Percentiles rank a stretch among this genome's conserved stretches.
These are phyloP conservation scores for Lachancea meyersii DNA, from an alignment of 805 yeast genomes.

Conservation along the genomic window DNA sequence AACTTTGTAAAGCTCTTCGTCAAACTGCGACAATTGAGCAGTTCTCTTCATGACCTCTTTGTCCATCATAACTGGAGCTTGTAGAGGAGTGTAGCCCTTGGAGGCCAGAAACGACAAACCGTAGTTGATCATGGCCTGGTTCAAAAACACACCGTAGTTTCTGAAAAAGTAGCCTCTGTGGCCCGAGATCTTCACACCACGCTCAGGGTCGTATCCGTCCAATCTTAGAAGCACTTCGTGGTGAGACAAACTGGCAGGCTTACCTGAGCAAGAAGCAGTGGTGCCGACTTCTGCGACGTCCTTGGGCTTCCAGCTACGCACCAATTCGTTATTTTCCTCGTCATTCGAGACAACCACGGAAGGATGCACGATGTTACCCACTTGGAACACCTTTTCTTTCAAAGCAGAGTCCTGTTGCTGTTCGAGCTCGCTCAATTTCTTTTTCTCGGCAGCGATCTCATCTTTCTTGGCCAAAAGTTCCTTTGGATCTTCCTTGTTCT, in stretches of 20 bases:
- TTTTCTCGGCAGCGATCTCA: conserved; percentile 61
- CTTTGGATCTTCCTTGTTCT: conserved; percentile 89
- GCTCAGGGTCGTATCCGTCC: conserved; percentile 97
- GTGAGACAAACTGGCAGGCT: conserved; percentile 77
- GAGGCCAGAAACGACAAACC: conserved; percentile 79
- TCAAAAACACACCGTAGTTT: conserved; percentile 91
- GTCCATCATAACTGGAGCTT: conserved; percentile 99
- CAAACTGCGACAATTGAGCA: conserved; percentile 95
- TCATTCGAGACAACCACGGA: conserved; percentile 80
- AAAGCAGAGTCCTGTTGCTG: conserved; percentile 71
- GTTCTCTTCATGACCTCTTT: conserved; percentile 99
- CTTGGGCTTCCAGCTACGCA: conserved; percentile 83
- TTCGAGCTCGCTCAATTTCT: conserved; percentile 58
- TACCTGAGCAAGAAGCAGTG: conserved; percentile 71
- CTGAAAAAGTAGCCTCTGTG: conserved; percentile 98
- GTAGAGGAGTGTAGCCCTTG: conserved; percentile 81
- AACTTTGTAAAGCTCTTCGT: conserved; percentile 96
- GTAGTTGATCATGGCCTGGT: conserved; percentile 96
- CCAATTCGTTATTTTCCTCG: conserved; percentile 86
- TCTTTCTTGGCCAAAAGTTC: conserved; percentile 82
- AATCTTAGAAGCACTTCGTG: conserved; percentile 90
- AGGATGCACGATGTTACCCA: conserved; percentile 93
- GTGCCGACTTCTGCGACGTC: conserved; percentile 52
- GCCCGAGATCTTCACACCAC: conserved; percentile 96
- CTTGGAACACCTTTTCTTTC: conserved; percentile 74